Evolutionary conservation across 768 basidiomycete species (phyloP).

Genomic region (Leucosporidium scottii): DNA sequence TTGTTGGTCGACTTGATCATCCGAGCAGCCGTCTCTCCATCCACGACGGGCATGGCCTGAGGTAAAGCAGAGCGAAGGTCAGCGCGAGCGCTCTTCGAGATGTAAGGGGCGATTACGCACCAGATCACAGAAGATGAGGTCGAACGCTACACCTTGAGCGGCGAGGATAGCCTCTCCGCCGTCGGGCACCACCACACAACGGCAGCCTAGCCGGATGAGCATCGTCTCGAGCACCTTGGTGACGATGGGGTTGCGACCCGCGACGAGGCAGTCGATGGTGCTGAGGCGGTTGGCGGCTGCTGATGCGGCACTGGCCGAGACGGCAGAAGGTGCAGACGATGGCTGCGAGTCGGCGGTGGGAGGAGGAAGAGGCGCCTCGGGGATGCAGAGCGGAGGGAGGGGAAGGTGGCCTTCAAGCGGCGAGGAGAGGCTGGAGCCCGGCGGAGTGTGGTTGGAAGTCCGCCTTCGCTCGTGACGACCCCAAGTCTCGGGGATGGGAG

Average conservation of each 20-base stretch:
- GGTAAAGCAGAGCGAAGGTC: not conserved
- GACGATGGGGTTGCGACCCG: conserved; percentile 96
- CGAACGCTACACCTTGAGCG: conserved; percentile 71
- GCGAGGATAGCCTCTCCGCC: conserved; percentile 96
- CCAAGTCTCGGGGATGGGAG: conserved; percentile 19
- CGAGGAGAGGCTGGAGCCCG: conserved; percentile 11
- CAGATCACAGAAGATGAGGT: conserved; percentile 36
- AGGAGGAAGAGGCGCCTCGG: not conserved
- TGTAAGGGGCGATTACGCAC: not conserved
- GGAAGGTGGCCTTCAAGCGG: not conserved
- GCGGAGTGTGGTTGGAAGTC: conserved; percentile 7
- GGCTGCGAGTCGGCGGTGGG: not conserved
- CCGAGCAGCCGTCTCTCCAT: conserved; percentile 90
- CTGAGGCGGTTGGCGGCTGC: not conserved
- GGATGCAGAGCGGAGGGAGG: conserved; percentile 24
- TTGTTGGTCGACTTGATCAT: conserved; percentile 96
- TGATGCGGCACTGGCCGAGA: not conserved
- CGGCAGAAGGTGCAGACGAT: conserved; percentile 7
- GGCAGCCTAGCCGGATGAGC: conserved; percentile 85
- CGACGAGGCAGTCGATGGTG: conserved; percentile 85
- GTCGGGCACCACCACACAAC: conserved; percentile 89
- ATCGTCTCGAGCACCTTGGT: conserved; percentile 95
- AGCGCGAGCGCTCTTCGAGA: not conserved
- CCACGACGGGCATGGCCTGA: conserved; percentile 51
- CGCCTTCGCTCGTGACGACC: conserved; percentile 5